These are phyloP conservation scores for Aspergillus kassunensis DNA, from an alignment of 495 filamentous ascomycete species.

Conservation along the genomic window DNA sequence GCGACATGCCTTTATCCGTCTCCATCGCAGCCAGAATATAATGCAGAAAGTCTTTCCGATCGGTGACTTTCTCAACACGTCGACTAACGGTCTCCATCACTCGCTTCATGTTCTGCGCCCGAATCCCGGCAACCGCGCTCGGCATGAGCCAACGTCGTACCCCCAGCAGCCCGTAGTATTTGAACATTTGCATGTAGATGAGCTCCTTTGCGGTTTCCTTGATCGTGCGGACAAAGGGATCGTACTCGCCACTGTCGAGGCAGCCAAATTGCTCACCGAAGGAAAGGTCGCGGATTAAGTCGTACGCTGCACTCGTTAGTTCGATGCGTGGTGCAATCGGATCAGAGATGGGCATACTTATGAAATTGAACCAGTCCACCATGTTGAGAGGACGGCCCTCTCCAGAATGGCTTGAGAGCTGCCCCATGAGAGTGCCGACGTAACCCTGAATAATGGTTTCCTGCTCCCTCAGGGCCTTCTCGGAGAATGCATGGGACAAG, in stretches of 20 bases:
- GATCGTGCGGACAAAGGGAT: constrained; percentile 4
- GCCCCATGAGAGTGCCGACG: not conserved
- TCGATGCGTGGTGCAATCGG: too few species aligned
- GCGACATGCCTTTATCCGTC: too few species aligned
- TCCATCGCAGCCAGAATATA: too few species aligned
- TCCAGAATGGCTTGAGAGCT: constrained; percentile 16
- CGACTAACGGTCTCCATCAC: not conserved
- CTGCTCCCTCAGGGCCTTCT: not conserved
- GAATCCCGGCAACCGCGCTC: not conserved
- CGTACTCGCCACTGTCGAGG: not conserved
- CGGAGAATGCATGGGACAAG: constrained; percentile 1
- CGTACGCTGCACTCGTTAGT: too few species aligned
- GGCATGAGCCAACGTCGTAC: not conserved
- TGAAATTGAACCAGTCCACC: too few species aligned
- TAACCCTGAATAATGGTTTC: not conserved
- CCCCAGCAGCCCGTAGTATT: not conserved
- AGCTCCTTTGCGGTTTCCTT: too few species aligned
- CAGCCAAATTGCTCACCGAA: not conserved
- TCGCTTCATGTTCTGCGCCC: not conserved
- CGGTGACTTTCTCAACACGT: not conserved
- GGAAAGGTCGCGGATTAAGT: not conserved
- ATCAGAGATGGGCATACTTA: too few species aligned
- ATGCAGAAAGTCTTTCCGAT: not conserved
- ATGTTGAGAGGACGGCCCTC: constrained; percentile 8
- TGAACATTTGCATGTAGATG: too few species aligned